phyloP scores from a whole-genome alignment of 2,329 filamentous ascomycete genomes.

The Chaetomiaceae sp. region DNA sequence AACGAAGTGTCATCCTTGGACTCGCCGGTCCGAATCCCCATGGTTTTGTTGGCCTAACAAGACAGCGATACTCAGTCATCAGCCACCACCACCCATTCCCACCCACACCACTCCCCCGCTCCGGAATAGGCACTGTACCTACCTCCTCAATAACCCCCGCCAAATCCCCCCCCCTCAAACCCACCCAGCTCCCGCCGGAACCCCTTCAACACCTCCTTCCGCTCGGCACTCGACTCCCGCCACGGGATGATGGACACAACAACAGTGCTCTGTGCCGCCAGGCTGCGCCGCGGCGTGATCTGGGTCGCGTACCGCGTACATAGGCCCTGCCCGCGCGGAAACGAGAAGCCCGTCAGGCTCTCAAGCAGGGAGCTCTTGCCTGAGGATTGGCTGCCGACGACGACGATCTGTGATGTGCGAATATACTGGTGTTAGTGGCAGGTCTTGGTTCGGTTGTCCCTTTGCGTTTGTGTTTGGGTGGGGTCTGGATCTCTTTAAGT shows the following conservation, averaged over 20 bases:
- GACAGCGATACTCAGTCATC: no score
- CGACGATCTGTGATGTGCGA: background rate
- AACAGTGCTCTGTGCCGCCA: slow-evolving; percentile 29
- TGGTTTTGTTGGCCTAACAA: slow-evolving; percentile 37
- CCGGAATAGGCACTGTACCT: slow-evolving; percentile 19
- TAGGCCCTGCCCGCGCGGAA: slow-evolving; percentile 40
- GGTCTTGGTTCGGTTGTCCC: background rate
- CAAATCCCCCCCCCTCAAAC: slow-evolving; percentile 36
- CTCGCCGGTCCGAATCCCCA: slow-evolving; percentile 37
- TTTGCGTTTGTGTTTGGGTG: no score
- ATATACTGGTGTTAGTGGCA: no score
- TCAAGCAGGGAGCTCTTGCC: slow-evolving; percentile 83
- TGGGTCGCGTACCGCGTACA: slow-evolving; percentile 48
- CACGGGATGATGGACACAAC: slow-evolving; percentile 42
- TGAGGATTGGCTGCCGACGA: slow-evolving; percentile 75
- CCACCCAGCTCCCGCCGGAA: slow-evolving; percentile 33
- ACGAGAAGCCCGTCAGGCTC: slow-evolving; percentile 48
- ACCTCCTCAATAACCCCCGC: slow-evolving; percentile 38
- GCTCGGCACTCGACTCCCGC: slow-evolving; percentile 16
- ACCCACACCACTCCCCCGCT: no score
- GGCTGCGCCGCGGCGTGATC: slow-evolving; percentile 40
- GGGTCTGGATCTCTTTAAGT: no score
- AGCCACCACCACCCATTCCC: no score
- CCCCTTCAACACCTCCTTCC: slow-evolving; percentile 22
- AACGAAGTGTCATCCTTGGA: slow-evolving; percentile 8